Percentiles rank a stretch among this genome's conserved stretches.
Conservation (phyloP, 2,329 filamentous ascomycete genomes). For the Sphaerostilbella broomeana region DNA sequence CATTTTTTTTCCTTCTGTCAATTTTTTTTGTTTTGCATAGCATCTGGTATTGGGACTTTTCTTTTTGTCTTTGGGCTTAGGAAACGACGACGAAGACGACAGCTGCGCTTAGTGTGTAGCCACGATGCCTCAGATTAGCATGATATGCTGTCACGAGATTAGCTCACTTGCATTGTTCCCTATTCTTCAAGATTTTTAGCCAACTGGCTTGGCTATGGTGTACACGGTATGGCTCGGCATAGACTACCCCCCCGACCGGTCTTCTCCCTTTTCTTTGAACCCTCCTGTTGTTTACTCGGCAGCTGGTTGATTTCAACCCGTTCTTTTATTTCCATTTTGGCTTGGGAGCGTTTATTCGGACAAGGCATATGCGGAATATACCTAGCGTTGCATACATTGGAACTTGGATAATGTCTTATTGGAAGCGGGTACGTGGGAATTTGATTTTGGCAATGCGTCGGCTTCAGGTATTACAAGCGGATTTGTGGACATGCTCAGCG, state of each 20-base stretch:
- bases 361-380: constrained; percentile 11
- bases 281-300: constrained; percentile 1
- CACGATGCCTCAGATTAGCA: too few species aligned
- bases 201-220: constrained; percentile 14
- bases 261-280: constrained; percentile 5
- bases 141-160: too few species aligned
- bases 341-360: constrained; percentile 1
- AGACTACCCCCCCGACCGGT: constrained; percentile 13
- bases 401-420: constrained; percentile 14
- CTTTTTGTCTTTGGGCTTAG: constrained; percentile 15
- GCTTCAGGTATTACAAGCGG: too few species aligned
- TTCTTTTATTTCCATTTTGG: constrained; percentile 1
- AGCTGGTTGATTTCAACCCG: constrained; percentile 3
- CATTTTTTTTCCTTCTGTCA: too few species aligned
- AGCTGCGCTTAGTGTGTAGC: constrained; percentile 1
- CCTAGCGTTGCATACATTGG: constrained; percentile 13
- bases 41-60: constrained; percentile 16
- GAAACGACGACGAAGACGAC: constrained; percentile 7
- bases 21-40: constrained; percentile 20
- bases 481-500: too few species aligned
- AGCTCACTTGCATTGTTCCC: constrained; percentile 18
- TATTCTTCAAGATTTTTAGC: constrained; percentile 12
- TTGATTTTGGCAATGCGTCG: too few species aligned
- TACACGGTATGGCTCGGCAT: constrained; percentile 14
- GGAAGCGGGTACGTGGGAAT: constrained; percentile 2